A percentile compares a stretch with the other conserved stretches of the same genome.
Evolutionary conservation across 129 eudicot genomes (phyloP).

Genomic region (Logfia minima): DNA sequence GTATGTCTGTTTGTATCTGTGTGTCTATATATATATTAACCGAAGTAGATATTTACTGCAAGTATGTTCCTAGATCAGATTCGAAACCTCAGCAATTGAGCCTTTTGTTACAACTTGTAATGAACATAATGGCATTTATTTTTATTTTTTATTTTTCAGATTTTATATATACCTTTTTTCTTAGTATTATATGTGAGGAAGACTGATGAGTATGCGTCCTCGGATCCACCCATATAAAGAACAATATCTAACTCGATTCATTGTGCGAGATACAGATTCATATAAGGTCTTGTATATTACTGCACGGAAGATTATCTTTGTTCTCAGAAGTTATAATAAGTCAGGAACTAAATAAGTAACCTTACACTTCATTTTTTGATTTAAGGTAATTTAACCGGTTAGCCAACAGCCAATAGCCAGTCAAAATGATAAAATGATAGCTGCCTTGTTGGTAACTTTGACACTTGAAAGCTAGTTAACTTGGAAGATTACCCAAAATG

Average conservation of each 20-base stretch:
- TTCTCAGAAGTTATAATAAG: background rate
- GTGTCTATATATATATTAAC: background rate
- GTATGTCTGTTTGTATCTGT: background rate
- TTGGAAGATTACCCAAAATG: background rate
- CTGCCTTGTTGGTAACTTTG: background rate
- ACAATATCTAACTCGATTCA: background rate
- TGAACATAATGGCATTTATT: conserved; percentile 1
- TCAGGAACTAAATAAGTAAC: background rate
- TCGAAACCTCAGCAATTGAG: conserved; percentile 5
- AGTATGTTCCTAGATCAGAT: conserved; percentile 17
- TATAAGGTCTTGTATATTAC: background rate
- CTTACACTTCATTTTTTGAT: background rate
- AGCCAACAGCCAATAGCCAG: too few relatives aligned
- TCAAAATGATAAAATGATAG: background rate
- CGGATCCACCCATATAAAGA: background rate
- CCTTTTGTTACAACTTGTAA: conserved; percentile 14
- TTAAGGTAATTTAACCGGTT: background rate
- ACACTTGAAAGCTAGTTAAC: background rate
- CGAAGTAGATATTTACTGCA: conserved; percentile 11
- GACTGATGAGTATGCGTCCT: background rate
- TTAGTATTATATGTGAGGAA: background rate
- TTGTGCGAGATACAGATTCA: background rate
- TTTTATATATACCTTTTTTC: background rate
- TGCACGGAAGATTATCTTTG: background rate
- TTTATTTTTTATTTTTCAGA: background rate